Conservation (phyloP, 208 protist species). For the Crithidia acanthocephali region DNA sequence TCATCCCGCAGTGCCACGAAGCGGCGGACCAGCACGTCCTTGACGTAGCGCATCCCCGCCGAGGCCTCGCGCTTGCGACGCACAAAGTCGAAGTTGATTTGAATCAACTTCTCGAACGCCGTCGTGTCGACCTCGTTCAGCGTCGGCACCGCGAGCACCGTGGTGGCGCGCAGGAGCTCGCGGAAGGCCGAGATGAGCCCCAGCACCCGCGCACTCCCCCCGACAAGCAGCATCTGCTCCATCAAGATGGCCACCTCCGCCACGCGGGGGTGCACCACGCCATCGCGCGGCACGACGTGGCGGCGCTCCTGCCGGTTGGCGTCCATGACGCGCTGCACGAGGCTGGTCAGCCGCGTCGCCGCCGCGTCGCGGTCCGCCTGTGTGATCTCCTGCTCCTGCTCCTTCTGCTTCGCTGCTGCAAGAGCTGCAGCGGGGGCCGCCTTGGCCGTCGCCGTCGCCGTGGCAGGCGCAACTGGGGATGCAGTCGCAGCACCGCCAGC, state of each 20-base stretch:
- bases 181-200: constrained; percentile 70
- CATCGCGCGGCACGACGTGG: constrained; percentile 23
- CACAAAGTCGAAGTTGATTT: constrained; percentile 77
- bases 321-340: constrained; percentile 37
- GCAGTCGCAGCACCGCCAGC: neutral
- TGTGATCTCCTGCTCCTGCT: constrained; percentile 26
- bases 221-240: constrained; percentile 76
- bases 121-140: constrained; percentile 51
- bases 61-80: constrained; percentile 61
- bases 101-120: constrained; percentile 63
- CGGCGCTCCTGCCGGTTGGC: constrained; percentile 25
- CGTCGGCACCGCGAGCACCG: constrained; percentile 46
- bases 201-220: constrained; percentile 75
- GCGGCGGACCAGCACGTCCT: constrained; percentile 64
- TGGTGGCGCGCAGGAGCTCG: constrained; percentile 56
- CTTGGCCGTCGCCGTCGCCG: constrained; percentile 2
- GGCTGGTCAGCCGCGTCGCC: constrained; percentile 21
- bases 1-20: constrained; percentile 52
- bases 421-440: neutral
- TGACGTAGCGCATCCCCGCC: constrained; percentile 76
- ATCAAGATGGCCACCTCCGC: constrained; percentile 76
- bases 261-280: constrained; percentile 70
- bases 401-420: neutral
- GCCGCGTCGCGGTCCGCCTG: constrained; percentile 38
- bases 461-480: constrained; percentile 8